phyloP scores from a whole-genome alignment of 495 filamentous ascomycete genomes.

The Penicillium goetzii region DNA sequence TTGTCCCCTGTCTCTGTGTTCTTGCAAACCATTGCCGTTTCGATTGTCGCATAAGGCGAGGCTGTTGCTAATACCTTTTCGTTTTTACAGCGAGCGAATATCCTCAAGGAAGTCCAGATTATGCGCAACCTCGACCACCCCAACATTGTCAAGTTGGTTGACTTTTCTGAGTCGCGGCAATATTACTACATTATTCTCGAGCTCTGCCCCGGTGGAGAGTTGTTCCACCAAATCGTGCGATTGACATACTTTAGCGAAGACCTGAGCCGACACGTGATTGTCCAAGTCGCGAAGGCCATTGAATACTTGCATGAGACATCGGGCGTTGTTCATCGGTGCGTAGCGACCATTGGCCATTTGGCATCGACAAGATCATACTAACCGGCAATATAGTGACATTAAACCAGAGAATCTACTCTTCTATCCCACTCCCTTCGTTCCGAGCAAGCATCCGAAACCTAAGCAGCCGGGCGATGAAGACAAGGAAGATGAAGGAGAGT shows the following conservation, averaged over 20 bases:
- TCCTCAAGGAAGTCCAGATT: conserved; percentile 97
- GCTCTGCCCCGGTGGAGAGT: conserved; percentile 90
- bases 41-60: neutral
- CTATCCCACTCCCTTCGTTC: conserved; percentile 79
- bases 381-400: conserved; percentile 70
- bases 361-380: conserved; percentile 16
- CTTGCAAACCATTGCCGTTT: neutral
- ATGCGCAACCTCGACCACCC: conserved; percentile 96
- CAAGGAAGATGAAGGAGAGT: conserved; percentile 96
- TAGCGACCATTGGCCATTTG: neutral
- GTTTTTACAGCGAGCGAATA: conserved; percentile 79
- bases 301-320: conserved; percentile 94
- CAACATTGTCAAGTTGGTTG: conserved; percentile 89
- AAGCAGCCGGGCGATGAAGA: conserved; percentile 88
- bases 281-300: conserved; percentile 89
- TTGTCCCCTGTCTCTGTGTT: conserved; percentile 15
- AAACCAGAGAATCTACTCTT: conserved; percentile 98
- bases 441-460: conserved; percentile 77
- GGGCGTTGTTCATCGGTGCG: conserved; percentile 95
- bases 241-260: conserved; percentile 99
- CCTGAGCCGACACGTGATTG: conserved; percentile 89
- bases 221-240: conserved; percentile 98
- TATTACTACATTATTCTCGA: conserved; percentile 98
- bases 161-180: conserved; percentile 90
- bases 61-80: conserved; percentile 18